These are phyloP conservation scores for Beta vulgaris DNA, from an alignment of 148 eudicot genomes.

Conservation along the genomic window DNA sequence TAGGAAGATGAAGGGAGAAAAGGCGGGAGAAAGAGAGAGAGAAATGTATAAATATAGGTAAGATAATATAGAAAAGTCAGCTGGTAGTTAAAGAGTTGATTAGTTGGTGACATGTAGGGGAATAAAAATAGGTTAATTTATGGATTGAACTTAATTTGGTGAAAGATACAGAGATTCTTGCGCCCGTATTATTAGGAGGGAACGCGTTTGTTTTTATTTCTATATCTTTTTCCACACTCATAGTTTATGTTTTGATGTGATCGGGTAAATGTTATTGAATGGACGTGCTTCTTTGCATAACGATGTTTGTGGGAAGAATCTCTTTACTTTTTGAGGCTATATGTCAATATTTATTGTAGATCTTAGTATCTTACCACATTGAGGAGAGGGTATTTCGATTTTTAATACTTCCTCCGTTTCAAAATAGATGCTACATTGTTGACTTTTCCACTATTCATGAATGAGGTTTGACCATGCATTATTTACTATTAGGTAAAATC, in stretches of 20 bases:
- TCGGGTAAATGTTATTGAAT: not conserved
- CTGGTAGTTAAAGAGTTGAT: no score
- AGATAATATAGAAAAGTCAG: not conserved
- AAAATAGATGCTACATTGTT: no score
- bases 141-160: not conserved
- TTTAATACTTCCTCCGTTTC: no score
- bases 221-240: no score
- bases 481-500: no score
- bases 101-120: slow-evolving; percentile 16
- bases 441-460: no score
- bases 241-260: not conserved
- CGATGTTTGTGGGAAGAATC: not conserved
- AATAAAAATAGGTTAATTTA: not conserved
- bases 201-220: not conserved
- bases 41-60: slow-evolving; percentile 15
- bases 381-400: no score
- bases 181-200: slow-evolving; percentile 12
- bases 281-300: not conserved
- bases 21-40: slow-evolving; percentile 17
- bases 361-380: no score
- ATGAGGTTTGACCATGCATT: no score
- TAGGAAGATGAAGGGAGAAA: slow-evolving; percentile 9
- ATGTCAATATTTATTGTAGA: no score
- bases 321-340: not conserved
- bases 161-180: not conserved